Conservation (phyloP, 352 stramenopile genomes). For the Globisporangium spiculum region DNA sequence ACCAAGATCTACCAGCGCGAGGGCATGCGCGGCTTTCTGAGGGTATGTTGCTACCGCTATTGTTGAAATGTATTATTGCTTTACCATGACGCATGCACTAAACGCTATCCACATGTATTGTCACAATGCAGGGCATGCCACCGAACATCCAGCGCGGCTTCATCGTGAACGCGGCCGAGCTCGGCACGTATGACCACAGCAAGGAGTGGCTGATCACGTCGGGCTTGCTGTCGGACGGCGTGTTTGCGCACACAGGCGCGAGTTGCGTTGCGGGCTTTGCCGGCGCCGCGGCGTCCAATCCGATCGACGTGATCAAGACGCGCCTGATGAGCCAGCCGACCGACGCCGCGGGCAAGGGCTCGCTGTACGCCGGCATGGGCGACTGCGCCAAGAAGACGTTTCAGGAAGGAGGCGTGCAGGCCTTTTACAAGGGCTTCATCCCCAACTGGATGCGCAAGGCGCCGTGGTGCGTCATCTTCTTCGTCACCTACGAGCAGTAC, state of each 20-base stretch:
- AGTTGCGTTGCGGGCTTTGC: conserved; percentile 79
- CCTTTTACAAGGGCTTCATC: conserved; percentile 87
- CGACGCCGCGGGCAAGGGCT: conserved; percentile 45
- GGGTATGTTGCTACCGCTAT: conserved; percentile 20
- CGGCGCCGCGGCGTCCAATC: conserved; percentile 67
- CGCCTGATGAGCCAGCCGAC: conserved; percentile 79
- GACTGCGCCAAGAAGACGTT: conserved; percentile 74
- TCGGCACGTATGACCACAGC: conserved; percentile 86
- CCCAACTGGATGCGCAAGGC: conserved; percentile 88
- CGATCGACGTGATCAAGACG: conserved; percentile 85
- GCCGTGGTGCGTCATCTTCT: conserved; percentile 85
- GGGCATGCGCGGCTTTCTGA: conserved; percentile 65
- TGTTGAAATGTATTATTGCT: not conserved
- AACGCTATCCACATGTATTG: not conserved
- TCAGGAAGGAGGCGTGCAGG: conserved; percentile 51
- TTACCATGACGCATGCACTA: not conserved
- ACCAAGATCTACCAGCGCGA: conserved; percentile 73
- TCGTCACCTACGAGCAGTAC: conserved; percentile 86
- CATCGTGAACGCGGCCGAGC: conserved; percentile 82
- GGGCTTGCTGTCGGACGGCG: conserved; percentile 53
- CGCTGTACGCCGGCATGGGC: conserved; percentile 64
- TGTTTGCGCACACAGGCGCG: conserved; percentile 68
- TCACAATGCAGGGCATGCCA: conserved; percentile 47
- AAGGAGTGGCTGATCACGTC: conserved; percentile 74
- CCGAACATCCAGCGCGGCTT: conserved; percentile 87